Base-by-base conservation (phyloP, 352 stramenopile genomes). In the Globisporangium acanthophoron region DNA sequence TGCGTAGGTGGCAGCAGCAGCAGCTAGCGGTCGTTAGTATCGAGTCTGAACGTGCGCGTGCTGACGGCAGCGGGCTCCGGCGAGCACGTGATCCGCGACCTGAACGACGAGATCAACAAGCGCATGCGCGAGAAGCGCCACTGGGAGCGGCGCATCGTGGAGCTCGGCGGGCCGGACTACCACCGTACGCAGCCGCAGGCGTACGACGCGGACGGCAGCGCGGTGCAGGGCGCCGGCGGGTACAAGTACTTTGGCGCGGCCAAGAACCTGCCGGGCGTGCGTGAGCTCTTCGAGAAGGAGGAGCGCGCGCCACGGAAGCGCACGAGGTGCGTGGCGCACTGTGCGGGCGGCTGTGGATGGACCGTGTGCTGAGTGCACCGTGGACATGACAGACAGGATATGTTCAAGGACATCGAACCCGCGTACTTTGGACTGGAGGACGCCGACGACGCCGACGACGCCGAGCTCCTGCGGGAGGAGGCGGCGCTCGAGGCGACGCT, bases 91-190 rank as follows among this genome's bases (percentile, higher is more conserved):
- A 96, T 99, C 61, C 87, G 97, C 24, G 97, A 99, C 73, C 71
- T 99, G 48, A 99, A 99, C 72, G 97, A 99, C 76, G 77, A 97
- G 67, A 99, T 99, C 74, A 99, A 99, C 78, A 98, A 98, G 66
- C 89, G 97, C 67, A 87, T 99, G 44, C 71, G 92, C 41, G 95
- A 99, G 74, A 98, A 96, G 58, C 60, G 70, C 52, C 78, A 91
- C 60, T 97, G 88, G 88, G 85, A 97, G 59, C 73, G 74, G 46
- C 73, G 83, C 41, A 96, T 97, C 54, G 87, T 87, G 69, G 75
- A 88, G 78, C 74, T 99, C 16, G 94, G 96, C 27, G 95, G 94
- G 9, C 63, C 80, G 0, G 86, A 98, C 78, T 98, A 97, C 64
- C 71, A 59, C 13, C 78, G 78, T n/a, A 69, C 84, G 45, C 88